Evolutionary conservation across 257 asterid genomes (phyloP), one percentile per base, ranked within the genome.

Genomic region (Plantago ovata): DNA sequence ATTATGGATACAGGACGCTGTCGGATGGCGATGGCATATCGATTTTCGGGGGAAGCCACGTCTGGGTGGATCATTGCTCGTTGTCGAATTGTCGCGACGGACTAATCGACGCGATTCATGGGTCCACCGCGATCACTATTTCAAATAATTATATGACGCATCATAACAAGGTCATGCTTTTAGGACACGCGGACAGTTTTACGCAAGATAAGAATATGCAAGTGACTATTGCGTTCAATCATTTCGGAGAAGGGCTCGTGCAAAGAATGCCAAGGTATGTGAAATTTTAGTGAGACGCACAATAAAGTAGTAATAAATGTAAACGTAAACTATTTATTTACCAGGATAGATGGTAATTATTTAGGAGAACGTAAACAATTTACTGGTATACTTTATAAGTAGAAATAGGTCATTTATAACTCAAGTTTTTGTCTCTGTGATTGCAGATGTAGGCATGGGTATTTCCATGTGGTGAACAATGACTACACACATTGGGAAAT

Each of bases 401-500:
- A 12, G 5, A 39, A 58, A 18, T 2, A 10, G 33, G 7, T 38
- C 41, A 56, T 55, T 45, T 19, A 53, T 24, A 14, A 39, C 13
- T 49, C 11, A 52, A 18, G 12, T 0, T 36, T 32, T 50, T 51
- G 9, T 7, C 13, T 11, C 0, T 6, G 10, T 9, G 42, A 28
- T 47, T 67, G 59, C 81, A 85, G 96, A 61, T 89, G 97, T 64
- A 86, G 97, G 20, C 94, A 82, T 70, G 97, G 97, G 24, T 86
- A 90, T 66, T 90, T 89, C 65, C 97, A 89, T 74, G 95, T 89
- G 65, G 97, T 84, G 76, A 89, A 89, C 74, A 89, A 89, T 79
- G 97, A 89, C 79, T 89, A 89, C 41, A 89, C 95, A 18, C 93
- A 86, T 50, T 89, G 97, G 97, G 83, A 84, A 72, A 90, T 82